A percentile compares a stretch with the other conserved stretches of the same genome.
Evolutionary conservation across 352 stramenopile genomes (phyloP).

Genomic region (Pythium myriotylum): DNA sequence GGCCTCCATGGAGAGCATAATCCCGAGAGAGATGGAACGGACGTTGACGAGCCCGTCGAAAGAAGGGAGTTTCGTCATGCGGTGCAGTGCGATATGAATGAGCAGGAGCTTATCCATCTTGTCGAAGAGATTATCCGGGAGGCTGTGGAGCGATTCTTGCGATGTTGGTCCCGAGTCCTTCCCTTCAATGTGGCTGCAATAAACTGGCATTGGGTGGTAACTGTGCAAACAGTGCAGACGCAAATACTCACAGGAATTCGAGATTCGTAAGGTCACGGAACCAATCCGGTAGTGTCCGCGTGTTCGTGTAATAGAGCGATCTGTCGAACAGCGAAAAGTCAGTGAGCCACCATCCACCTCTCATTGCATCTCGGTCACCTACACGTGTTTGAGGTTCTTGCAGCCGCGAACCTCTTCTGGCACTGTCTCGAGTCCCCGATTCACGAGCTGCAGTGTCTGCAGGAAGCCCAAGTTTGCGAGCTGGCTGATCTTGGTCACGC

Average conservation of each 20-base stretch:
- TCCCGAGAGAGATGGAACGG: slow-evolving; percentile 29
- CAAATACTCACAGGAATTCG: slow-evolving; percentile 42
- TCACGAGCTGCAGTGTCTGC: slow-evolving; percentile 37
- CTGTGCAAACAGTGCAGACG: too few species aligned
- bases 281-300: slow-evolving; percentile 37
- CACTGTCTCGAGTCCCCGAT: slow-evolving; percentile 31
- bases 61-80: slow-evolving; percentile 26
- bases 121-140: slow-evolving; percentile 34
- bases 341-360: not conserved
- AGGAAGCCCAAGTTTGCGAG: slow-evolving; percentile 34
- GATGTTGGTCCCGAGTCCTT: not conserved
- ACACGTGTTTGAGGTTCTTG: slow-evolving; percentile 37
- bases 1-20: slow-evolving; percentile 17
- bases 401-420: slow-evolving; percentile 35
- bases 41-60: slow-evolving; percentile 33
- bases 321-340: slow-evolving; percentile 17
- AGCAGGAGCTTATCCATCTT: slow-evolving; percentile 37
- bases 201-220: not conserved
- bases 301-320: slow-evolving; percentile 47
- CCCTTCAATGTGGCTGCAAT: slow-evolving; percentile 5
- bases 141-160: slow-evolving; percentile 9
- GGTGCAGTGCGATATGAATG: slow-evolving; percentile 35
- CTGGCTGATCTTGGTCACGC: slow-evolving; percentile 32
- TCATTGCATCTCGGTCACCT: not conserved
- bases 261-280: slow-evolving; percentile 35